A percentile compares a stretch with the other conserved stretches of the same genome.
phyloP scores from a whole-genome alignment of 768 basidiomycete genomes.

The Terana coerulea region DNA sequence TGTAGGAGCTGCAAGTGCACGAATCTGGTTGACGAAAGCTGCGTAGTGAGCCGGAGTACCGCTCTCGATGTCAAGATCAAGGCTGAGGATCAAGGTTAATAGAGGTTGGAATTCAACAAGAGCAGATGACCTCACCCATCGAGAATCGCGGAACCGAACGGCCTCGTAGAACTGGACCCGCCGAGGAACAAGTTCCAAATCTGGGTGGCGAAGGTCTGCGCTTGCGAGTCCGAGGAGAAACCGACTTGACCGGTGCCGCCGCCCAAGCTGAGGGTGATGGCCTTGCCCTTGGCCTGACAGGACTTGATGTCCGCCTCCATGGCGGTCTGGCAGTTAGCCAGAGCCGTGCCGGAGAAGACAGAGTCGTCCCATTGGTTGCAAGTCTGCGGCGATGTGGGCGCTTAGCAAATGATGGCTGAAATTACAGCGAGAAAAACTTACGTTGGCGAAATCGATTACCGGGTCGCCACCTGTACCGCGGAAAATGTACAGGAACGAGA shows the following conservation, averaged over 20 bases:
- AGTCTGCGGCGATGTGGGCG: constrained; percentile 34
- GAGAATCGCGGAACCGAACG: constrained; percentile 67
- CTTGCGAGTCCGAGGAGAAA: constrained; percentile 57
- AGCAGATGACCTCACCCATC: constrained; percentile 50
- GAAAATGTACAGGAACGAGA: constrained; percentile 61
- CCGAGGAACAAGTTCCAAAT: constrained; percentile 76
- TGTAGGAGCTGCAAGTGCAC: constrained; percentile 42
- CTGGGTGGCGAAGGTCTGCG: constrained; percentile 56
- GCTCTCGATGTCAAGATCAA: constrained; percentile 75
- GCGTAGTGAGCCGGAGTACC: constrained; percentile 35
- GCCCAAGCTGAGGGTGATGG: constrained; percentile 35
- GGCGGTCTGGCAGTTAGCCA: constrained; percentile 53
- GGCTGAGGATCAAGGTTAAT: constrained; percentile 14
- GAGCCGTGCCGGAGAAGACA: constrained; percentile 61
- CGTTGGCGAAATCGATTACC: constrained; percentile 58
- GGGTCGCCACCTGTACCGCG: constrained; percentile 57
- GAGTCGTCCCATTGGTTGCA: constrained; percentile 56
- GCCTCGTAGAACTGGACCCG: constrained; percentile 55
- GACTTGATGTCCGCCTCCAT: constrained; percentile 57
- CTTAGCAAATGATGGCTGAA: background rate
- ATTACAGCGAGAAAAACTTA: constrained; percentile 21
- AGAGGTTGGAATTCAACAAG: background rate
- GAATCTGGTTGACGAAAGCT: constrained; percentile 46
- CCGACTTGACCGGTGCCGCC: constrained; percentile 55
- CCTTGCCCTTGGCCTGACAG: constrained; percentile 49